Evolutionary conservation across 1,139 yeast genomes (phyloP), one percentile per base, ranked within the genome.

Genomic region (Suhomyces wounanorum): DNA sequence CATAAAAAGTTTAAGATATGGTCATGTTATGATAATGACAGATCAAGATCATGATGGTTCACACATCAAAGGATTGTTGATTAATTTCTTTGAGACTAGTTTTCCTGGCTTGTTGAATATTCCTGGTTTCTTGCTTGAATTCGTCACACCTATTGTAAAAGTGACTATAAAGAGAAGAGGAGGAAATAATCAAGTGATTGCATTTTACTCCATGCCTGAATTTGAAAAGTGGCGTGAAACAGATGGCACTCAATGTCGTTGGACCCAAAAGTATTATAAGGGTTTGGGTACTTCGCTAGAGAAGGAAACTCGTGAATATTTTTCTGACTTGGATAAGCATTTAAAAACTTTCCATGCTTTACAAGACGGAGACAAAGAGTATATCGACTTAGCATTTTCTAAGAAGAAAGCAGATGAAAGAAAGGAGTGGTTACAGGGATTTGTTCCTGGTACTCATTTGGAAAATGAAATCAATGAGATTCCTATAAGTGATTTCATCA

Each of bases 1-100:
- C 59, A 78, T 89, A 9, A 82, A 81, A 52, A 84, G 86, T 10
- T 75, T 95, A 55, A 84, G 99, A 65, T 95, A 95, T 65, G 99
- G 99, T 26, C 97, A 91, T 67, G 82, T 95, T 47, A 94, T 95
- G 98, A 91, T 95, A 64, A 95, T 95, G 99, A 91, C 99, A 5
- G 99, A 95, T 88, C 99, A 95, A 72, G 99, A 95, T 89, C 97
- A 92, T 63, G 99, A 95, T 79, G 99, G 99, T 53, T 89, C 96
- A 18, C 99, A 95, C 75, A 95, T 95, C 65, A 95, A 95, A 68
- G 99, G 99, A 56, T 80, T 95, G 60, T 83, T 95, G 55, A 95
- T 95, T 63, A 95, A 95, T 67, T 95, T 94, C 65, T 73, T 95
- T 54, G 98, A 94, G 68, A 82, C 95, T 5, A 88, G 96, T 43